Evolutionary conservation across 345 rosid species (phyloP).

Genomic region (Lenwebbia sp.): DNA sequence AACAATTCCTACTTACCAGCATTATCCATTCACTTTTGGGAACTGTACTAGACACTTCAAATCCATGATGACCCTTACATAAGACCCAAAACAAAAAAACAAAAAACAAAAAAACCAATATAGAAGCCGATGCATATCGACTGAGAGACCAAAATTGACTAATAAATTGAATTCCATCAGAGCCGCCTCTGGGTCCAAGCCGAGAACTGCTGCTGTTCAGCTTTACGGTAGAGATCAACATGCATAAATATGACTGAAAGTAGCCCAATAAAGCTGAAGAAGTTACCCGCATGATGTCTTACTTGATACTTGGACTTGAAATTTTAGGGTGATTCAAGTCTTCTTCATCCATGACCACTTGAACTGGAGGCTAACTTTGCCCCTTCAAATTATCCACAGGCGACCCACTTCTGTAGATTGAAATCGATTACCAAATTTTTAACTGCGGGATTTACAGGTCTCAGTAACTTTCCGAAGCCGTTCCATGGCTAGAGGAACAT

Average conservation of each 20-base stretch:
- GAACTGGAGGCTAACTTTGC: neutral
- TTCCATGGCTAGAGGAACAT: conserved; percentile 49
- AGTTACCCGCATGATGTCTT: neutral
- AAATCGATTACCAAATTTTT: conserved; percentile 22
- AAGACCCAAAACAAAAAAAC: neutral
- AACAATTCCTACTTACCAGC: neutral
- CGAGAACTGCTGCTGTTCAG: neutral
- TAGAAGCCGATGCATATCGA: neutral
- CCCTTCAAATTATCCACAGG: neutral
- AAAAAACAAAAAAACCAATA: neutral
- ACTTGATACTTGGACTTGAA: neutral
- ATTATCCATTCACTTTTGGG: neutral
- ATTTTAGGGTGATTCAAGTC: neutral
- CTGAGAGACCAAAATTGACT: neutral
- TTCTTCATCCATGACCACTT: neutral
- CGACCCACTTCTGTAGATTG: neutral
- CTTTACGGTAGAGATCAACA: neutral
- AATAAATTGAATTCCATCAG: neutral
- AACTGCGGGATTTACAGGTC: conserved; percentile 51
- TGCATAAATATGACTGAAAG: neutral
- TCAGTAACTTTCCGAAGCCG: conserved; percentile 50
- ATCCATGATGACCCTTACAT: neutral
- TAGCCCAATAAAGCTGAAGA: neutral
- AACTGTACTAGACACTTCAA: neutral
- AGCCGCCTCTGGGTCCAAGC: neutral